A percentile compares a stretch with the other conserved stretches of the same genome.
Conservation (phyloP, 306 rosid genomes). For the Carpinus viminea region DNA sequence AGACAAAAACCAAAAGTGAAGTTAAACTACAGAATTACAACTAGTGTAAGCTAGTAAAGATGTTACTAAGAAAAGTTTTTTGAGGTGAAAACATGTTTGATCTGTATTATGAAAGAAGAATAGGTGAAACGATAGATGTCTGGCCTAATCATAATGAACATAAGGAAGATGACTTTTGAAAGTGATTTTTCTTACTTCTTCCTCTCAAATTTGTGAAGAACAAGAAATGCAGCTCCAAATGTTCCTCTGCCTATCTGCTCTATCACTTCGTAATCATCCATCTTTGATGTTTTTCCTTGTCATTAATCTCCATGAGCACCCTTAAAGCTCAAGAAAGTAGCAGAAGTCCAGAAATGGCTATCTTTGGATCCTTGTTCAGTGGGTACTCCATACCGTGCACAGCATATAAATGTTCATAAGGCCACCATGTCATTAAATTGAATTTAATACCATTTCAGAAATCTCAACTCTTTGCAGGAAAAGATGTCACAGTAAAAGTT, state of each 20-base stretch:
- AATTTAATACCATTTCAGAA: slow-evolving; percentile 30
- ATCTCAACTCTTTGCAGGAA: slow-evolving; percentile 1
- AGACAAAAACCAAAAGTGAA: too few relatives aligned
- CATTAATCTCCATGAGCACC: slow-evolving; percentile 61
- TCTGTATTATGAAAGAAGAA: too few relatives aligned
- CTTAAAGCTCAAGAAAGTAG: slow-evolving; percentile 42
- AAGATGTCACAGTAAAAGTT: slow-evolving; percentile 12
- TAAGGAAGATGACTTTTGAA: too few relatives aligned
- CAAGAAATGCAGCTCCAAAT: too few relatives aligned
- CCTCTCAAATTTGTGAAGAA: too few relatives aligned
- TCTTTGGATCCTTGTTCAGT: background rate
- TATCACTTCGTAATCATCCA: slow-evolving; percentile 72
- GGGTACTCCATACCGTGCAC: slow-evolving; percentile 35
- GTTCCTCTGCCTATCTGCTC: slow-evolving; percentile 19
- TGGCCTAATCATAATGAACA: slow-evolving; percentile 18
- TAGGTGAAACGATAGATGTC: too few relatives aligned
- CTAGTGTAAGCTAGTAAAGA: too few relatives aligned
- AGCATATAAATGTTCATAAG: background rate
- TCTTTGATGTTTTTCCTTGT: slow-evolving; percentile 53
- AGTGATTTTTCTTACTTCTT: too few relatives aligned
- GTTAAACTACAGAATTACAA: too few relatives aligned
- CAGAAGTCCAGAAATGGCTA: slow-evolving; percentile 2
- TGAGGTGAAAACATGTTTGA: too few relatives aligned
- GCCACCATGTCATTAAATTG: slow-evolving; percentile 1
- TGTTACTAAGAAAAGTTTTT: too few relatives aligned